These are phyloP conservation scores for Coemansia sp. DNA, from an alignment of 192 early-diverging fungal species.

Conservation along the genomic window DNA sequence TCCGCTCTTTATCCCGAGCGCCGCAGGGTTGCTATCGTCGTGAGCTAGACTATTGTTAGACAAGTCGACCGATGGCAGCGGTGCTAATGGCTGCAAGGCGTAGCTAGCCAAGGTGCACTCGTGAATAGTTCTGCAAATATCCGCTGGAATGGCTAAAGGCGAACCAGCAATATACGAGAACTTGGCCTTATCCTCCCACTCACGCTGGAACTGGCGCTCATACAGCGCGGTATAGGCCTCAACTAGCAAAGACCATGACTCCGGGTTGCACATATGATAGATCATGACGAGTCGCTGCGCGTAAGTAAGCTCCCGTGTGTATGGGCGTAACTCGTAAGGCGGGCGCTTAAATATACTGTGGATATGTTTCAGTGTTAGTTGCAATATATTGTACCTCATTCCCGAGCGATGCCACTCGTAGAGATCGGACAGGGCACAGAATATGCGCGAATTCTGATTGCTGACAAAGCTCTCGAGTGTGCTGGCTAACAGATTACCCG, in stretches of 20 bases:
- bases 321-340: slow-evolving; percentile 30
- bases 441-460: slow-evolving; percentile 48
- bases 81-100: background rate
- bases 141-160: slow-evolving; percentile 11
- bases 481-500: slow-evolving; percentile 4
- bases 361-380: slow-evolving; percentile 36
- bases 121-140: slow-evolving; percentile 24
- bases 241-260: slow-evolving; percentile 22
- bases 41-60: background rate
- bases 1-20: slow-evolving; percentile 10
- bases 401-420: slow-evolving; percentile 25
- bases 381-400: slow-evolving; percentile 20
- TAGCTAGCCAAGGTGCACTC: slow-evolving; percentile 18
- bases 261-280: slow-evolving; percentile 23
- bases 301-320: slow-evolving; percentile 37
- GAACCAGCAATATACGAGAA: slow-evolving; percentile 10
- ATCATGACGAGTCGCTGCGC: slow-evolving; percentile 39
- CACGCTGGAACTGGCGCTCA: background rate
- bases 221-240: slow-evolving; percentile 29
- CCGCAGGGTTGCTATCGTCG: background rate
- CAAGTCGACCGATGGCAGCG: background rate
- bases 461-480: slow-evolving; percentile 44
- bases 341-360: slow-evolving; percentile 46
- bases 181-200: slow-evolving; percentile 35
- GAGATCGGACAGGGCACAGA: slow-evolving; percentile 30